A percentile compares a stretch with the other conserved stretches of the same genome.
Evolutionary conservation across 768 basidiomycete genomes (phyloP).

Genomic region (Chalciporus piperatus): DNA sequence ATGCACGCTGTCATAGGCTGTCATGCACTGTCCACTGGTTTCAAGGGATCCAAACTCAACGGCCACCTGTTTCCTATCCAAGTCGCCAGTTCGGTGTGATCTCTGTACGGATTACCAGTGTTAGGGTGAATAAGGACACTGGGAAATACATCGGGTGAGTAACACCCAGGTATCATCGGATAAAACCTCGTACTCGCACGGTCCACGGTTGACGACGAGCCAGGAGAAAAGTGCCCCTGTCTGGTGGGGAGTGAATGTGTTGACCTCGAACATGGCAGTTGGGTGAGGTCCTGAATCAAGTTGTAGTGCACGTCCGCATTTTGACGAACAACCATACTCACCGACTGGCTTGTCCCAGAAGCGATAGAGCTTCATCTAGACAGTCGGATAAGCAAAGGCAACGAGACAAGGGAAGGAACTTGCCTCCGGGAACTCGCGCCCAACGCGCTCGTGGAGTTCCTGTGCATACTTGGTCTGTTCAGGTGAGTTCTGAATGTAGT

Average conservation of each 20-base stretch:
- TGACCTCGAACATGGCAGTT: slow-evolving; percentile 69
- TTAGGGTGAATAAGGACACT: slow-evolving; percentile 75
- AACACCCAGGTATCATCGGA: neutral
- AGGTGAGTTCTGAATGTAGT: slow-evolving; percentile 51
- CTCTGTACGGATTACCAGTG: slow-evolving; percentile 51
- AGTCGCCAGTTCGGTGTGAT: slow-evolving; percentile 60
- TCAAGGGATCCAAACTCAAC: slow-evolving; percentile 42
- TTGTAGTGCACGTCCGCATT: neutral
- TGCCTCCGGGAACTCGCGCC: slow-evolving; percentile 70
- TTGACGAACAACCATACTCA: slow-evolving; percentile 23
- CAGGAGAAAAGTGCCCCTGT: slow-evolving; percentile 68
- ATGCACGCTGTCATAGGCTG: too few relatives aligned
- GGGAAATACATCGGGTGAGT: slow-evolving; percentile 1
- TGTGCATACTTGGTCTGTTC: slow-evolving; percentile 47
- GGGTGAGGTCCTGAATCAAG: slow-evolving; percentile 56
- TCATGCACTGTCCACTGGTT: neutral
- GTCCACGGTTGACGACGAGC: slow-evolving; percentile 65
- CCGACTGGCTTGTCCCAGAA: slow-evolving; percentile 65
- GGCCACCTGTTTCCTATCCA: slow-evolving; percentile 71
- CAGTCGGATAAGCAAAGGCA: neutral
- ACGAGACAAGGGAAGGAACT: neutral
- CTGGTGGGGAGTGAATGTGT: slow-evolving; percentile 64
- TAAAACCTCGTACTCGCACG: slow-evolving; percentile 58
- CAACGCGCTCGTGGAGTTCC: slow-evolving; percentile 56
- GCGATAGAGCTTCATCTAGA: slow-evolving; percentile 56